Conservation (phyloP, 108 stramenopile genomes). For the Mediolabrus comicus region DNA sequence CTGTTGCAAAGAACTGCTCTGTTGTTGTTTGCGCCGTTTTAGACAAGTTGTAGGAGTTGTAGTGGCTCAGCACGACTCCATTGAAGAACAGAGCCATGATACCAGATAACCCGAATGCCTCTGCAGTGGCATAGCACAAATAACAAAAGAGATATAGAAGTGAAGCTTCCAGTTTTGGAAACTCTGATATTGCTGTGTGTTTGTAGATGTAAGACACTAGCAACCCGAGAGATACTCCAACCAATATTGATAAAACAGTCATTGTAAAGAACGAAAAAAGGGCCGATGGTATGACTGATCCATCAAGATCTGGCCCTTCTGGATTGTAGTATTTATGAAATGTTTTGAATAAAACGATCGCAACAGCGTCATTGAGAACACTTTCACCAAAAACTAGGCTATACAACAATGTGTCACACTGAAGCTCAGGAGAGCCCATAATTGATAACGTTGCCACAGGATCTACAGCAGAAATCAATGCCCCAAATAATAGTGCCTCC, state of each 20-base stretch:
- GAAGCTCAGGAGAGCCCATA: slow-evolving; percentile 76
- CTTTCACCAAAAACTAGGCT: slow-evolving; percentile 96
- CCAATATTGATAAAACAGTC: slow-evolving; percentile 63
- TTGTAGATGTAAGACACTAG: slow-evolving; percentile 82
- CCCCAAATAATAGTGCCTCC: slow-evolving; percentile 94
- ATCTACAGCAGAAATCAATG: slow-evolving; percentile 94
- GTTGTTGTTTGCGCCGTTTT: slow-evolving; percentile 80
- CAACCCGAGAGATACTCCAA: slow-evolving; percentile 90
- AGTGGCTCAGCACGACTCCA: slow-evolving; percentile 90
- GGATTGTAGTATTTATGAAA: slow-evolving; percentile 84
- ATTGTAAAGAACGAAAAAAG: slow-evolving; percentile 68
- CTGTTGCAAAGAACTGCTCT: slow-evolving; percentile 92
- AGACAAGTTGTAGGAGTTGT: slow-evolving; percentile 95
- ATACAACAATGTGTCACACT: slow-evolving; percentile 93
- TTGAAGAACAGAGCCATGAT: slow-evolving; percentile 97
- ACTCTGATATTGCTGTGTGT: slow-evolving; percentile 79
- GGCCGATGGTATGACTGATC: slow-evolving; percentile 67
- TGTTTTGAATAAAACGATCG: slow-evolving; percentile 96
- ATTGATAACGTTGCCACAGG: slow-evolving; percentile 96
- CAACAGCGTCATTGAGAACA: slow-evolving; percentile 97
- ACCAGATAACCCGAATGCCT: slow-evolving; percentile 86
- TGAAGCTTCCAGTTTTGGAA: slow-evolving; percentile 92
- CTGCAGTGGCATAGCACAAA: slow-evolving; percentile 90
- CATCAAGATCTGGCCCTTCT: slow-evolving; percentile 64
- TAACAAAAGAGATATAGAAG: slow-evolving; percentile 95